Evolutionary conservation across 2,329 filamentous ascomycete species (phyloP).

Genomic region (Stagonosporopsis cucurbitacearum): DNA sequence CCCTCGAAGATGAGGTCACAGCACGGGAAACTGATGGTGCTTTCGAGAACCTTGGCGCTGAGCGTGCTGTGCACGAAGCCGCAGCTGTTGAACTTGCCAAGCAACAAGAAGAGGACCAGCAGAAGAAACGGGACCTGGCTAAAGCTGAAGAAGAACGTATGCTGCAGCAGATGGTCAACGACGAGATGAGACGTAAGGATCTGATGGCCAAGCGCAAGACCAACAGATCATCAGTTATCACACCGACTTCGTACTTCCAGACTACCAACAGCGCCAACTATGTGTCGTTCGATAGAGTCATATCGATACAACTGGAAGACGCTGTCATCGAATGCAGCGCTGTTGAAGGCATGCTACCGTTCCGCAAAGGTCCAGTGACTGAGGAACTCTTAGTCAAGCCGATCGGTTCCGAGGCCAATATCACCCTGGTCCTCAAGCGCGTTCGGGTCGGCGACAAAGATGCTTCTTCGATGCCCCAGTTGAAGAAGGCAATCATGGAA

Average conservation of each 20-base stretch:
- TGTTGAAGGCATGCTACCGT: conserved; percentile 70
- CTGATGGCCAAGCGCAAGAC: conserved; percentile 64
- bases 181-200: conserved; percentile 74
- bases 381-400: conserved; percentile 76
- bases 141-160: conserved; percentile 72
- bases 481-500: conserved; percentile 77
- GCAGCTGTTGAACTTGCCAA: conserved; percentile 66
- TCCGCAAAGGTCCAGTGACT: conserved; percentile 70
- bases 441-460: conserved; percentile 50
- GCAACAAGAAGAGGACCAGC: conserved; percentile 51
- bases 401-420: conserved; percentile 56
- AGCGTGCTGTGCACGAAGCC: conserved; percentile 82
- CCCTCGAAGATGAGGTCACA: conserved; percentile 85
- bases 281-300: conserved; percentile 71
- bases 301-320: conserved; percentile 67
- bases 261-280: conserved; percentile 40
- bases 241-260: conserved; percentile 48
- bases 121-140: conserved; percentile 53
- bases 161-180: conserved; percentile 73
- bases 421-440: conserved; percentile 69
- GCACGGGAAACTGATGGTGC: conserved; percentile 76
- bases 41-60: conserved; percentile 86
- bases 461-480: conserved; percentile 68
- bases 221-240: conserved; percentile 48
- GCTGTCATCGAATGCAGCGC: conserved; percentile 71